Conservation (phyloP, 352 stramenopile genomes). For the Phytophthora idaei region DNA sequence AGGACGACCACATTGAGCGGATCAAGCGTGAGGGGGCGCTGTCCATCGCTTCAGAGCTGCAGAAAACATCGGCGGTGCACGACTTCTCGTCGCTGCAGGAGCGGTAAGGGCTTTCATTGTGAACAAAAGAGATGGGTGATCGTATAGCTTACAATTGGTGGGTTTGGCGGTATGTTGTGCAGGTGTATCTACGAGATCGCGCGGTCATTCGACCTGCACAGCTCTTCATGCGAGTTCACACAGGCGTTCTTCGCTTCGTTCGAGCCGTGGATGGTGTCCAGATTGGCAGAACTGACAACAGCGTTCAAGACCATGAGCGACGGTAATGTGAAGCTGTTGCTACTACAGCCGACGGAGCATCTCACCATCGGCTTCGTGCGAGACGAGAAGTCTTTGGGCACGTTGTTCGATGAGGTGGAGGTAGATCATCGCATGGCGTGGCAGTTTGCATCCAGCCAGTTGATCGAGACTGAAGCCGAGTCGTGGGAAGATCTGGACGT, state of each 20-base stretch:
- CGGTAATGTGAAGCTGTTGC: slow-evolving; percentile 62
- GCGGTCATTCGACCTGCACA: slow-evolving; percentile 77
- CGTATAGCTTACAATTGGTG: background rate
- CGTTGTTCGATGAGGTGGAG: slow-evolving; percentile 44
- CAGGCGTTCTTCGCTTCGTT: slow-evolving; percentile 67
- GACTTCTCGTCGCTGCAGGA: slow-evolving; percentile 63
- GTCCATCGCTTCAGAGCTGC: slow-evolving; percentile 67
- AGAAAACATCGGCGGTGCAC: slow-evolving; percentile 43
- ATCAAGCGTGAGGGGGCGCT: slow-evolving; percentile 64
- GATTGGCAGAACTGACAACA: slow-evolving; percentile 61
- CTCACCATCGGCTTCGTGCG: slow-evolving; percentile 78
- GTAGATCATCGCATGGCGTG: slow-evolving; percentile 49
- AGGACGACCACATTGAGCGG: slow-evolving; percentile 79
- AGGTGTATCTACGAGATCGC: slow-evolving; percentile 81
- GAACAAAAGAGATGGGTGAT: background rate
- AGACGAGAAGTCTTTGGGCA: slow-evolving; percentile 52
- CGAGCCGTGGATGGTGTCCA: slow-evolving; percentile 81
- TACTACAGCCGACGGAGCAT: slow-evolving; percentile 60
- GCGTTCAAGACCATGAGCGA: slow-evolving; percentile 79
- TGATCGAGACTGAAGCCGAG: slow-evolving; percentile 51
- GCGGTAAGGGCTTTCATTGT: slow-evolving; percentile 30
- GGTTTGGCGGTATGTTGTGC: background rate
- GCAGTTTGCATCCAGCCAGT: slow-evolving; percentile 34
- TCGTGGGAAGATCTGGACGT: slow-evolving; percentile 78
- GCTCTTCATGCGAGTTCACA: slow-evolving; percentile 60